Percentiles rank a stretch among this genome's conserved stretches.
Conservation (phyloP, 2,329 filamentous ascomycete species). For the Neofusicoccum sp. region DNA sequence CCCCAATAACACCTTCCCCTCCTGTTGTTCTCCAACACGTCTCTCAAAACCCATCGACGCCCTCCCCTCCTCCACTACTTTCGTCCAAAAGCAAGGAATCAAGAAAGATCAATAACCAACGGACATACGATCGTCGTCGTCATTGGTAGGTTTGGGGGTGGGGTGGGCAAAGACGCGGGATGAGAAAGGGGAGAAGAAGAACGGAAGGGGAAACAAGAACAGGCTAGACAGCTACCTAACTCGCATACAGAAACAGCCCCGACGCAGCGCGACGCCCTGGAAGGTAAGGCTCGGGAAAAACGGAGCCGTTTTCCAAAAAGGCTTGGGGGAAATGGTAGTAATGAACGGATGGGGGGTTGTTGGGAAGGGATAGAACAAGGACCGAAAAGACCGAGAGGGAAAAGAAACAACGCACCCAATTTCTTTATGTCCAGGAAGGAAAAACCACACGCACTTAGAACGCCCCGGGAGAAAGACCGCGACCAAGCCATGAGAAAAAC, state of each 20-base stretch:
- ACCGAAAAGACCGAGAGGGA: background rate
- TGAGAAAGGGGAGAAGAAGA: background rate
- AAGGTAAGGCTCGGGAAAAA: too few species aligned
- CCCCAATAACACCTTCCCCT: background rate
- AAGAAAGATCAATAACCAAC: background rate
- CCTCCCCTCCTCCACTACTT: background rate
- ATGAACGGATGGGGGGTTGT: too few species aligned
- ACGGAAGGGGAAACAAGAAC: background rate
- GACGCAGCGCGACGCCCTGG: too few species aligned
- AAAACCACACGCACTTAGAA: background rate
- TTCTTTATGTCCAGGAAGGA: background rate
- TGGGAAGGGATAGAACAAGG: background rate
- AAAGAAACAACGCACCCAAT: background rate
- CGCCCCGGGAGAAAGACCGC: constrained; percentile 8
- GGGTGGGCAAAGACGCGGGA: background rate
- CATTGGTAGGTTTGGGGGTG: background rate
- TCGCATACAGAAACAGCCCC: too few species aligned
- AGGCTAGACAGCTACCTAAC: too few species aligned
- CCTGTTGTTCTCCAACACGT: background rate
- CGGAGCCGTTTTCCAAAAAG: too few species aligned
- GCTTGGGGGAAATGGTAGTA: too few species aligned
- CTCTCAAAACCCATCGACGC: background rate
- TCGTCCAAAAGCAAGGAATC: background rate
- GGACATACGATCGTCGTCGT: background rate
- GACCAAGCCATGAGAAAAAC: background rate